Evolutionary conservation across 139 green algal genomes (phyloP), one percentile per base, ranked within the genome.

Genomic region (Chlamydomonas sp.): DNA sequence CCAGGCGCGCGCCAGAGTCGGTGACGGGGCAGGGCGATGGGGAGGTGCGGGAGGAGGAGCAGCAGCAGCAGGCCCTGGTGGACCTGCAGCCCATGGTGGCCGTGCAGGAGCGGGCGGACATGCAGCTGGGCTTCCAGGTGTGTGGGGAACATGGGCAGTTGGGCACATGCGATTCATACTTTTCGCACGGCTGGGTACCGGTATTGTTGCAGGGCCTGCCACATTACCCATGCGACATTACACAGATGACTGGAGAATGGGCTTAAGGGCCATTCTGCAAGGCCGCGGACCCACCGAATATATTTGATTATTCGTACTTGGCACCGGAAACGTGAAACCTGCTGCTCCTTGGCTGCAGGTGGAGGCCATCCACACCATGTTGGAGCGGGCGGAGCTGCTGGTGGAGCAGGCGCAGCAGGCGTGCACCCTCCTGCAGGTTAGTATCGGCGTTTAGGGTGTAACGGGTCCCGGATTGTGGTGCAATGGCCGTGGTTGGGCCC

Each of bases 41-140:
- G 9, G 14, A 73, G 67, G 67, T 12, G 14, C 14, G 3, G 67
- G 60, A 0, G 61, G 59, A 20, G 71, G 31, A 84, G 63, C 31
- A 76, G 31, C 14, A 2, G 15, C 6, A 5, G 77, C 59, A 63
- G 63, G n/a, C 58, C 10, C 16, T 4, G 68, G 59, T 69, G 68
- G 80, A 85, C 80, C 15, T 78, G 5, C 68, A 10, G 1, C 1
- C 67, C 0, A 57, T 85, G 69, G 57, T n/a, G 18, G 68, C 5
- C 0, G 80, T 58, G n/a, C 81, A 79, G 20, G 20, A 59, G 60
- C 69, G 71, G 5, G 81, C 81, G 2, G 81, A 86, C 20, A 58
- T 72, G 60, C 81, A 86, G 18, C 59, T 86, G n/a, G 63, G 16
- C 4, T 79, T 86, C 15, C 81, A 86, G 81, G 81, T 86, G 14